phyloP scores from a whole-genome alignment of 768 basidiomycete genomes.

The Hypholoma sublateritium region DNA sequence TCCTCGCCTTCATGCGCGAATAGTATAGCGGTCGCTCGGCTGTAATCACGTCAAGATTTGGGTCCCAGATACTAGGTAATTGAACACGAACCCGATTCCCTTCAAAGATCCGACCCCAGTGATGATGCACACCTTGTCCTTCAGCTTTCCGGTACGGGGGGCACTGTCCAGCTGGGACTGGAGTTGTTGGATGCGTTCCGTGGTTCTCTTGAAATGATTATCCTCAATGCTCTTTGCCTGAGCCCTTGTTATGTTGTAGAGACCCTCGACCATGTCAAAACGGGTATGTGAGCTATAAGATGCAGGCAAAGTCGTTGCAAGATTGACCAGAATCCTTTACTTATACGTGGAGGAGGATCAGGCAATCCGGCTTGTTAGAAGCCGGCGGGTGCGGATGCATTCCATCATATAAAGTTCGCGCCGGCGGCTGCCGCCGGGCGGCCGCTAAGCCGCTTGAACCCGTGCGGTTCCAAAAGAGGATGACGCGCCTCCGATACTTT shows the following conservation, averaged over 20 bases:
- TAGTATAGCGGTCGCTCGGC: conserved; percentile 68
- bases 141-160: conserved; percentile 56
- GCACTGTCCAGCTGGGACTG: conserved; percentile 61
- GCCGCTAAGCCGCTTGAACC: too few species aligned
- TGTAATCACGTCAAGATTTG: conserved; percentile 25
- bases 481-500: not conserved
- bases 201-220: conserved; percentile 51
- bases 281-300: too few species aligned
- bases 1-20: conserved; percentile 77
- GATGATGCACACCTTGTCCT: conserved; percentile 81
- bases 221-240: conserved; percentile 41
- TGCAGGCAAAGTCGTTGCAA: too few species aligned
- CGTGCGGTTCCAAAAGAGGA: not conserved
- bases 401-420: too few species aligned
- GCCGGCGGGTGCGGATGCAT: too few species aligned
- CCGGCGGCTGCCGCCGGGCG: too few species aligned
- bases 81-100: conserved; percentile 78
- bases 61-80: not conserved
- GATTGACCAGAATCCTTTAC: too few species aligned
- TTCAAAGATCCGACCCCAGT: conserved; percentile 86
- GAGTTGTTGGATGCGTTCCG: conserved; percentile 66
- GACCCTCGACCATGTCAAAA: not conserved
- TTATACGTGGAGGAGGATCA: not conserved
- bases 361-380: not conserved
- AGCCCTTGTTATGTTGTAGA: conserved; percentile 33